Evolutionary conservation across 768 basidiomycete genomes (phyloP).

Genomic region (Polyporus arcularius): DNA sequence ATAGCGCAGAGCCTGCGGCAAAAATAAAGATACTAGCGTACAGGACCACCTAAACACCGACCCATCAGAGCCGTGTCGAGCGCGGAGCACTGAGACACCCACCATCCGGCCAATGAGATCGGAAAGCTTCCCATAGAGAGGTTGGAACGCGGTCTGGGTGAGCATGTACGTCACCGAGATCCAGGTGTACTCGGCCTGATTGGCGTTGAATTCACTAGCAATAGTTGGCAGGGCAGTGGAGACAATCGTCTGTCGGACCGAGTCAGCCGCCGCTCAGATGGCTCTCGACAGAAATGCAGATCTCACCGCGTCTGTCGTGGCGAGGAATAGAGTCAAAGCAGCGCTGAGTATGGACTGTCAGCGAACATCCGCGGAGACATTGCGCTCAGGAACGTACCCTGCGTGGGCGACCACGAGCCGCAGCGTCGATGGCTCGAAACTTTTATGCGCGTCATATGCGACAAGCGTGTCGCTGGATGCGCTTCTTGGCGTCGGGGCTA

Average conservation of each 20-base stretch:
- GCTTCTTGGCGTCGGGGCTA: constrained; percentile 16
- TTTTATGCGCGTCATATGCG: constrained; percentile 17
- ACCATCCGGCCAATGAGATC: constrained; percentile 84
- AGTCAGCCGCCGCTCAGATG: constrained; percentile 6
- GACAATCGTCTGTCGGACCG: constrained; percentile 57
- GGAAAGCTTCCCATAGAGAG: constrained; percentile 78
- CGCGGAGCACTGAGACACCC: constrained; percentile 16
- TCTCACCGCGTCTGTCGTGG: constrained; percentile 75
- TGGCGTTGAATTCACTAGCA: constrained; percentile 63
- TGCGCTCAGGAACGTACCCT: constrained; percentile 48
- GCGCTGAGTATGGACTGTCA: constrained; percentile 47
- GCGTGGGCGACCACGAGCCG: constrained; percentile 66
- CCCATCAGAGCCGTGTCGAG: constrained; percentile 8
- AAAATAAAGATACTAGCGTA: constrained; percentile 77
- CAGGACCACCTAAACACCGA: constrained; percentile 54
- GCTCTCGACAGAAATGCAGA: constrained; percentile 1
- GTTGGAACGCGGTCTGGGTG: constrained; percentile 84
- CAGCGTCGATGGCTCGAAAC: constrained; percentile 46
- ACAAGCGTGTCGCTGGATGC: constrained; percentile 27
- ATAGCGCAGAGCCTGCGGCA: constrained; percentile 75
- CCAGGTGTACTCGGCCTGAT: constrained; percentile 80
- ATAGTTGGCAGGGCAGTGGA: constrained; percentile 86
- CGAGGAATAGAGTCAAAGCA: constrained; percentile 78
- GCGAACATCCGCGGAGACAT: constrained; percentile 6
- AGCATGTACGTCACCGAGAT: constrained; percentile 84